Conservation (phyloP, 306 rosid genomes). For the Vicia faba region DNA sequence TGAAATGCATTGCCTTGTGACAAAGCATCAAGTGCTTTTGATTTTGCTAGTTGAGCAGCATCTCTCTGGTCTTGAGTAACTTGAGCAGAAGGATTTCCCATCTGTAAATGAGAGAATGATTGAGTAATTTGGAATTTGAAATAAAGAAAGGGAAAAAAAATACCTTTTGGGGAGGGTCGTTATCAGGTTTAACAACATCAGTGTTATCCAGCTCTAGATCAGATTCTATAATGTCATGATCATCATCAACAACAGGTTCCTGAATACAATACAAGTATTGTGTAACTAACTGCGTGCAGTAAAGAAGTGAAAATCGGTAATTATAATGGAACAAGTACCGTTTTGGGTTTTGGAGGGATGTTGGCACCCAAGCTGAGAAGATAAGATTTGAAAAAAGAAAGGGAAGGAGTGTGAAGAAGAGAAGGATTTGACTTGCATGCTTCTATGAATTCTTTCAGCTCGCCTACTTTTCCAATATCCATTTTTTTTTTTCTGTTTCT, state of each 20-base stretch:
- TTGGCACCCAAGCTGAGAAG: slow-evolving; percentile 83
- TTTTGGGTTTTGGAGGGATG: slow-evolving; percentile 56
- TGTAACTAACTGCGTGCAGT: slow-evolving; percentile 1
- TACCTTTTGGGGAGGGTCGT: slow-evolving; percentile 81
- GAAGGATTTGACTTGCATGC: slow-evolving; percentile 71
- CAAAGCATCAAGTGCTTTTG: slow-evolving; percentile 59
- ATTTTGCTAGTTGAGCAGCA: slow-evolving; percentile 65
- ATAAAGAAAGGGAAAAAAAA: neutral
- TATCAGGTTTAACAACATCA: slow-evolving; percentile 68
- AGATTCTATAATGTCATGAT: slow-evolving; percentile 63
- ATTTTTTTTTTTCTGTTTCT: neutral
- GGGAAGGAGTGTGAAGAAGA: slow-evolving; percentile 61
- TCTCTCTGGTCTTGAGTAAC: slow-evolving; percentile 69
- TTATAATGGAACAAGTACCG: too few relatives aligned
- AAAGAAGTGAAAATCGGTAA: neutral
- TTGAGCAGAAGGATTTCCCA: slow-evolving; percentile 63
- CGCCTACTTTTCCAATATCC: slow-evolving; percentile 50
- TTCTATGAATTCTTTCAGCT: slow-evolving; percentile 59
- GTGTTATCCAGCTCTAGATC: slow-evolving; percentile 71
- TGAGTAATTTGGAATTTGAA: too few relatives aligned
- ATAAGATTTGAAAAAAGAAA: slow-evolving; percentile 79
- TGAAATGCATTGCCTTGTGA: slow-evolving; percentile 55
- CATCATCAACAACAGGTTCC: slow-evolving; percentile 49
- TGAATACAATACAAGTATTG: slow-evolving; percentile 21
- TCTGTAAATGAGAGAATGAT: slow-evolving; percentile 30